A percentile compares a stretch with the other conserved stretches of the same genome.
Conservation (phyloP, 2,329 filamentous ascomycete species). For the Ilyonectria destructans region DNA sequence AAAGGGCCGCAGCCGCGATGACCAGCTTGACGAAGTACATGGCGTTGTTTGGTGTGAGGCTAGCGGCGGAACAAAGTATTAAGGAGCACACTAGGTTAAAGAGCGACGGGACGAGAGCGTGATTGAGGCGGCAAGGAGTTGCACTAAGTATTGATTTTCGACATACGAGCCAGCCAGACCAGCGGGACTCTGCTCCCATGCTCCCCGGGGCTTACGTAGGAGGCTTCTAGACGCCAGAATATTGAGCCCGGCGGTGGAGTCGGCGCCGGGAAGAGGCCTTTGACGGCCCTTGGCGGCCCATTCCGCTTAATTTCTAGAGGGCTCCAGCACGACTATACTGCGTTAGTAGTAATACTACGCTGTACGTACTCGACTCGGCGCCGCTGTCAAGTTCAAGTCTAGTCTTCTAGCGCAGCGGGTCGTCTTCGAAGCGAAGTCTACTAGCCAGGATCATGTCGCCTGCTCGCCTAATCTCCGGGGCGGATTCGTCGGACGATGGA, state of each 20-base stretch:
- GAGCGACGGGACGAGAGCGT: no score
- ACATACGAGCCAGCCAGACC: no score
- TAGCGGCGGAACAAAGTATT: not conserved
- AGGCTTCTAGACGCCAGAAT: not conserved
- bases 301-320: no score
- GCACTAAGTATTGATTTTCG: not conserved
- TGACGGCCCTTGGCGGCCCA: not conserved
- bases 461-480: not conserved
- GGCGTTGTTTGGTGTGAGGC: not conserved
- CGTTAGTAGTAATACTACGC: not conserved
- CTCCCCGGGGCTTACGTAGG: not conserved
- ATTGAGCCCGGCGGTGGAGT: not conserved
- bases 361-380: not conserved
- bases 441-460: not conserved
- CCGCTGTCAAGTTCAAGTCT: not conserved
- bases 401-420: not conserved
- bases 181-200: not conserved
- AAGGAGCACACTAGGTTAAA: not conserved
- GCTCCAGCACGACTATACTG: not conserved
- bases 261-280: not conserved
- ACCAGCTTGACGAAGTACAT: slow-evolving; percentile 25
- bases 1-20: slow-evolving; percentile 13
- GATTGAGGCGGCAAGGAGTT: not conserved
- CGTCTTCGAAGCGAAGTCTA: not conserved
- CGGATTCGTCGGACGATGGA: not conserved